Base-by-base conservation (phyloP, 306 rosid species). In the Vicia villosa region DNA sequence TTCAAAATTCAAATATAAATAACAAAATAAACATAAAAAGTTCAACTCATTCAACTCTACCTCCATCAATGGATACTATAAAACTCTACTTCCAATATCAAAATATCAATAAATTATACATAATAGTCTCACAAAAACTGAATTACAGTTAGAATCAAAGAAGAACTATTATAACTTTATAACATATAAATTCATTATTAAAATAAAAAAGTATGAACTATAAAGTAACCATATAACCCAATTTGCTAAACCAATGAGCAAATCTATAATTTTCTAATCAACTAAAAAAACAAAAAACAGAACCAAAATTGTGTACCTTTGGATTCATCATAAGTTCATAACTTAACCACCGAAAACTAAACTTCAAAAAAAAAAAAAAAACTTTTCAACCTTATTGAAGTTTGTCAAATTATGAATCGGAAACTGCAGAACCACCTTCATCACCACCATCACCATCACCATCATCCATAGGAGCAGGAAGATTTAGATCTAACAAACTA, bases 401-500 rank as follows among this genome's bases (percentile, higher is more conserved):
- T 80, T 80, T 81, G 54, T 85, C 81, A 77, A 85, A 85, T 55
- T 93, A 91, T 3, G 89, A 92, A 86, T 88, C 88, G 3, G 97
- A 90, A 67, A 90, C 92, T 0, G 96, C 96, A 13, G 98, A 93
- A 46, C 69, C 95, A 16, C 81, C 46, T 3, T 88, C n/a, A n/a
- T n/a, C 94, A 17, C 79, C 60, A 54, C 8, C 88, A 6, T 88
- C 95, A 16, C 8, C 54, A 8, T 16, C 43, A 8, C 86, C 91
- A 16, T 83, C 67, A 6, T 91, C 96, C 8, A 74, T 30, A 0
- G 97, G 87, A 72, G 99, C 99, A 21, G 99, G 99, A 55, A 91
- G 89, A 63, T 94, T 94, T 63, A 94, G 99, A 86, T 94, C 99
- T 80, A 94, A 76, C 60, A 87, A 70, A 77, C 73, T 84, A 5